Percentiles rank a stretch among this genome's conserved stretches.
Evolutionary conservation across 2,329 filamentous ascomycete genomes (phyloP).

Genomic region (Ambrosiella xylebori): DNA sequence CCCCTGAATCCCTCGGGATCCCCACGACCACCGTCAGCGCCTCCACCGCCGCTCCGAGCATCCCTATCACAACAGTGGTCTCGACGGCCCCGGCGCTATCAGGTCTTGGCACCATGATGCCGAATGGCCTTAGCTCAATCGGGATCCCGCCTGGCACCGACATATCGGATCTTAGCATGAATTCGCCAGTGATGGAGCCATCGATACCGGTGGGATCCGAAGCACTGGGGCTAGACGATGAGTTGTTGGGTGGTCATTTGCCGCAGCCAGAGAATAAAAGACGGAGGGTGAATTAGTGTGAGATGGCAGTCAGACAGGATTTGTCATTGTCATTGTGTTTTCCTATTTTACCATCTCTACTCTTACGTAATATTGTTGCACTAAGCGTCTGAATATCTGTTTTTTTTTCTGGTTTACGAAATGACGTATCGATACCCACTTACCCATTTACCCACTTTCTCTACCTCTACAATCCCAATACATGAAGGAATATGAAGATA

Average conservation of each 20-base stretch:
- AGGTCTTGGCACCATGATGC: background rate
- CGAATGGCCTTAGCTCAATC: background rate
- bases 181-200: slow-evolving; percentile 5
- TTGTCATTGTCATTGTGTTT: background rate
- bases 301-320: background rate
- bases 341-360: background rate
- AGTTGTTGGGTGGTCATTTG: slow-evolving; percentile 4
- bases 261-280: slow-evolving; percentile 9
- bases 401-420: background rate
- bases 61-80: background rate
- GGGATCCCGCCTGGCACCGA: slow-evolving; percentile 9
- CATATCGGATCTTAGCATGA: slow-evolving; percentile 11
- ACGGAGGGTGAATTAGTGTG: slow-evolving; percentile 5
- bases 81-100: background rate
- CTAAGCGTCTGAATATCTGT: background rate
- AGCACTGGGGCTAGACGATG: slow-evolving; percentile 1
- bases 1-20: background rate
- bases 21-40: background rate
- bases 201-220: background rate
- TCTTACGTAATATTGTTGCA: background rate
- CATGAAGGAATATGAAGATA: too few relatives aligned
- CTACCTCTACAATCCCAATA: background rate
- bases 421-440: background rate
- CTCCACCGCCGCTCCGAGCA: background rate
- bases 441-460: background rate